A percentile compares a stretch with the other conserved stretches of the same genome.
Conservation (phyloP, 345 rosid genomes). For the Heritiera littoralis region DNA sequence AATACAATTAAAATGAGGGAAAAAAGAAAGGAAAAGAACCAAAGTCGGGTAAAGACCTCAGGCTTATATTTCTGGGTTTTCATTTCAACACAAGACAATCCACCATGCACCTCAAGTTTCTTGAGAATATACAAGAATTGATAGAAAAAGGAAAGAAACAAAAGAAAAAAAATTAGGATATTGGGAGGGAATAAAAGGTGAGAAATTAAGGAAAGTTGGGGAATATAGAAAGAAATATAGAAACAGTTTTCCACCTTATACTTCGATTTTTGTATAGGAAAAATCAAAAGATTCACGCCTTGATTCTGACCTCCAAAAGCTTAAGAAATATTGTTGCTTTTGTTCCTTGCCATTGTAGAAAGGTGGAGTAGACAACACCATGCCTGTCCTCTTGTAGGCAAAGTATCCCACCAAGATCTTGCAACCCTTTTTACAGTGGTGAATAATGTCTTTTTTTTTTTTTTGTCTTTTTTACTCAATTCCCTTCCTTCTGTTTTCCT, state of each 20-base stretch:
- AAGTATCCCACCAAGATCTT: conserved; percentile 67
- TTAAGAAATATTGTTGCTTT: conserved; percentile 14
- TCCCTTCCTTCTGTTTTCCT: conserved; percentile 4
- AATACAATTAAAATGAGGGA: not conserved
- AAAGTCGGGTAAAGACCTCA: conserved; percentile 18
- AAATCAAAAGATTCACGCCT: conserved; percentile 35
- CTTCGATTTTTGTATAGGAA: conserved; percentile 8
- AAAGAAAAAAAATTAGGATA: not conserved
- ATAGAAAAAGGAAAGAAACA: not conserved
- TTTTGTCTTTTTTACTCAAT: conserved; percentile 22
- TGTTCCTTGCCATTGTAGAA: conserved; percentile 32
- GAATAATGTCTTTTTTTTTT: conserved; percentile 18
- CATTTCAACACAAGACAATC: not conserved
- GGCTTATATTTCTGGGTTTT: conserved; percentile 15
- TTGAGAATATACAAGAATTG: not conserved
- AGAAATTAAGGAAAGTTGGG: not conserved
- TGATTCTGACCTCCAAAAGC: conserved; percentile 36
- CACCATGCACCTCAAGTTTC: conserved; percentile 13
- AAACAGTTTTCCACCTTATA: conserved; percentile 16
- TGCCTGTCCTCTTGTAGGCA: conserved; percentile 55
- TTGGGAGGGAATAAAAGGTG: not conserved
- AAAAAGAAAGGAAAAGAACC: not conserved
- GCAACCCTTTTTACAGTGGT: conserved; percentile 30
- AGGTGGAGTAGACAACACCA: conserved; percentile 50
- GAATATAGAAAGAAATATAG: not conserved